These are phyloP conservation scores for Mycena citricolor DNA, from an alignment of 1,284 basidiomycete species.

Conservation along the genomic window DNA sequence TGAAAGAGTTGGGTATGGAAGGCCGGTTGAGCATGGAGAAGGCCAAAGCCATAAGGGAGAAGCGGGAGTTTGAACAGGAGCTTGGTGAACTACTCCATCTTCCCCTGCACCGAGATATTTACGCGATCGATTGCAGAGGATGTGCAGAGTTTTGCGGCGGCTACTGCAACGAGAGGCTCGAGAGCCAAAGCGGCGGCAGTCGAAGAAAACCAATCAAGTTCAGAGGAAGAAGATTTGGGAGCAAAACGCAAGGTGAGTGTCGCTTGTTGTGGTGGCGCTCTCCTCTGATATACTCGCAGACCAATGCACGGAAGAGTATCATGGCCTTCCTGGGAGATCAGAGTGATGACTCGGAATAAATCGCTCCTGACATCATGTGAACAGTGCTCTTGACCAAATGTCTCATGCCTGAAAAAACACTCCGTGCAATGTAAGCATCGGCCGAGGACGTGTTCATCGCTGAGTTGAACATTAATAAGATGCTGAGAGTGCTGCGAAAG, in stretches of 20 bases:
- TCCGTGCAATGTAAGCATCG: too few relatives aligned
- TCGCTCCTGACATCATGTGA: too few relatives aligned
- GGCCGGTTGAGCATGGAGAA: conserved; percentile 77
- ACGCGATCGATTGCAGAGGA: conserved; percentile 48
- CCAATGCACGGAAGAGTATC: conserved; percentile 58
- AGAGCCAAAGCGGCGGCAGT: conserved; percentile 19
- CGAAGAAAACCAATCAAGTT: conserved; percentile 26
- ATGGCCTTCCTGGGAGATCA: conserved; percentile 70
- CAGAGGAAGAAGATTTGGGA: conserved; percentile 25
- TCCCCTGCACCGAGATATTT: neutral
- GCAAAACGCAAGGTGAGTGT: conserved; percentile 14
- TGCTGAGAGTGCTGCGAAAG: too few relatives aligned
- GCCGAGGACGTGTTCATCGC: too few relatives aligned
- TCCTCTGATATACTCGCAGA: neutral
- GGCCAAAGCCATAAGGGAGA: conserved; percentile 70
- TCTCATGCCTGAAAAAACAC: too few relatives aligned
- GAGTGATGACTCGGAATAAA: conserved; percentile 43
- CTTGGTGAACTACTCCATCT: conserved; percentile 48
- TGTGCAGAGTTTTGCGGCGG: conserved; percentile 57
- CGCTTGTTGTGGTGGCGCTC: neutral
- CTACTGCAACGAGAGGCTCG: conserved; percentile 26
- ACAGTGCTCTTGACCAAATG: too few relatives aligned
- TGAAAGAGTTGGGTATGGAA: conserved; percentile 76
- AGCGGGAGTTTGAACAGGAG: conserved; percentile 76
- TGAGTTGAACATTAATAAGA: too few relatives aligned